Evolutionary conservation across 257 asterid genomes (phyloP), one percentile per base, ranked within the genome.

Genomic region (Jacaranda copaia): DNA sequence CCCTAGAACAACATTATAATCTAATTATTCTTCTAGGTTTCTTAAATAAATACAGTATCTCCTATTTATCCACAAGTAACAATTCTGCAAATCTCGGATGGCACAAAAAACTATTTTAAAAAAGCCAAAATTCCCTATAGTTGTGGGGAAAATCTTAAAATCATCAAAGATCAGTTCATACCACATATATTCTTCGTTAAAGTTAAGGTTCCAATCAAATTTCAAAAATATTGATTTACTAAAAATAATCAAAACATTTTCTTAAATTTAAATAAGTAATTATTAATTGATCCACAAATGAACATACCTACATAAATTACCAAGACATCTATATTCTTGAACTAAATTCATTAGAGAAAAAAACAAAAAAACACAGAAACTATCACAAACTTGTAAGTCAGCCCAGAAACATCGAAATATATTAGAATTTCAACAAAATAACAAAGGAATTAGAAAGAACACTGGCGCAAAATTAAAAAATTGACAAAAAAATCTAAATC

Each of bases 401-500:
- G 75, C 72, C 60, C n/a, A 53, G 2, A 32, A 81, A 36, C 42
- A 43, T 46, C 75, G 32, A 63, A 25, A 74, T 39, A 32, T 16
- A 59, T 58, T n/a, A 67, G 39, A 66, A 38, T 62, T 52, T 45
- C 68, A 48, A 45, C 61, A 32, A 79, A 69, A 63, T 43, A 66
- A 73, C 51, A 67, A 45, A 36, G 6, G 18, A 74, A 78, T 14
- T 13, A 9, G 32, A 67, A 63, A 7, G 53, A 18, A 35, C 0
- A 74, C 53, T 68, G 4, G 15, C 36, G 7, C 63, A 42, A 14
- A 36, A 76, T 5, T 15, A 46, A 5, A 38, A 70, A 52, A n/a
- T 46, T 63, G 48, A 64, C 13, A 78, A 75, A 79, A 76, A 7
- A 84, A 86, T n/a, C 84, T 25, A 76, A 55, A 20, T 9, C 1